These are phyloP conservation scores for Exophiala lecanii-corni DNA, from an alignment of 2,329 filamentous ascomycete genomes.

Conservation along the genomic window DNA sequence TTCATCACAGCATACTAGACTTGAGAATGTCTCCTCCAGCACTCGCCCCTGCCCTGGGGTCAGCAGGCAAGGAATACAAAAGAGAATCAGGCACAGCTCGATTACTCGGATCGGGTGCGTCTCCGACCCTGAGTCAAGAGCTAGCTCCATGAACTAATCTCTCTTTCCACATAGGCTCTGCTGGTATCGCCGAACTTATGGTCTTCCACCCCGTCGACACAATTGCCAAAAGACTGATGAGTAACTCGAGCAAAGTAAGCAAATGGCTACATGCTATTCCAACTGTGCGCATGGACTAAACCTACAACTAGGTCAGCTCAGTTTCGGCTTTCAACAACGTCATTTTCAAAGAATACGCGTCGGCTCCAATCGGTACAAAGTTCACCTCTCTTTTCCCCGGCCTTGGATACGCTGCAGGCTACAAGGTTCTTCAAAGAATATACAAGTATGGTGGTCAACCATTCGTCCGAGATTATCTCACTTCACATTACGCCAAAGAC, in stretches of 20 bases:
- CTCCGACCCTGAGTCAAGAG: slow-evolving; percentile 17
- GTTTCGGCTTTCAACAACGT: slow-evolving; percentile 72
- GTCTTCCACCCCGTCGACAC: slow-evolving; percentile 97
- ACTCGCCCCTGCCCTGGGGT: slow-evolving; percentile 29
- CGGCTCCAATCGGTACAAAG: slow-evolving; percentile 65
- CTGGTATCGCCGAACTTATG: slow-evolving; percentile 86
- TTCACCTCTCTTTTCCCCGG: slow-evolving; percentile 96
- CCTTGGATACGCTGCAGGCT: slow-evolving; percentile 92
- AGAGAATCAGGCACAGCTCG: slow-evolving; percentile 86
- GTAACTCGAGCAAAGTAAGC: slow-evolving; percentile 75
- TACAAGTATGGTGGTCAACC: slow-evolving; percentile 99
- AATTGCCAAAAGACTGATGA: slow-evolving; percentile 98
- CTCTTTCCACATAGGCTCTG: slow-evolving; percentile 59
- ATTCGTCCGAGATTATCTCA: slow-evolving; percentile 84
- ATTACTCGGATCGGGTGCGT: slow-evolving; percentile 81
- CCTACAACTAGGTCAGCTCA: slow-evolving; percentile 48
- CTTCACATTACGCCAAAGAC: slow-evolving; percentile 68
- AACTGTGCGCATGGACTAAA: neutral
- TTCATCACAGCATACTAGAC: too few species aligned
- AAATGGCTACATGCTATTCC: neutral
- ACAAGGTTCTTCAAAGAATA: slow-evolving; percentile 94
- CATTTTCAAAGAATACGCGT: slow-evolving; percentile 86
- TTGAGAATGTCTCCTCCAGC: slow-evolving; percentile 22
- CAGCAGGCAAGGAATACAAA: slow-evolving; percentile 60
- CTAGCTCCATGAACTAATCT: slow-evolving; percentile 10